Evolutionary conservation across 1,284 basidiomycete genomes (phyloP).

Genomic region (Naganishia sp.): DNA sequence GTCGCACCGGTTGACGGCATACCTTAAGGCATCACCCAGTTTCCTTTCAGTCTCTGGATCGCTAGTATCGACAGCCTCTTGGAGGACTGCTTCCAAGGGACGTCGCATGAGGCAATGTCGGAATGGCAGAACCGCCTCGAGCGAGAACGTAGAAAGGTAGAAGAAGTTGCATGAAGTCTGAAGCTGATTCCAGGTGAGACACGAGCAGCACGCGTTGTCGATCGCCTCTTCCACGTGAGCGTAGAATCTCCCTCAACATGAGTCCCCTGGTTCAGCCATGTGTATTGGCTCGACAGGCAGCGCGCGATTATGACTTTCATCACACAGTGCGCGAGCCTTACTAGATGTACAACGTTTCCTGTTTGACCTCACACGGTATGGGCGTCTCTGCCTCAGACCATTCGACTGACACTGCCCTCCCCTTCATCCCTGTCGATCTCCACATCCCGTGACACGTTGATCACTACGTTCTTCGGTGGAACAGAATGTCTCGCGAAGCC

Average conservation of each 20-base stretch:
- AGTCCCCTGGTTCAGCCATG: not conserved
- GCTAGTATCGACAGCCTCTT: not conserved
- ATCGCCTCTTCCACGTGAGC: slow-evolving; percentile 3
- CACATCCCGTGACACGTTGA: slow-evolving; percentile 27
- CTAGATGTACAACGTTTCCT: not conserved
- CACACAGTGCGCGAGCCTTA: not conserved
- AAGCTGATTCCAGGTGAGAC: slow-evolving; percentile 3
- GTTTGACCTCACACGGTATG: not conserved
- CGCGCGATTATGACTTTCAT: not conserved
- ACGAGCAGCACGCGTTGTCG: not conserved
- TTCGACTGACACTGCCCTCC: not conserved
- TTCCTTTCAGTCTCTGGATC: slow-evolving; percentile 3
- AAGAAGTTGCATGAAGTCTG: too few relatives aligned
- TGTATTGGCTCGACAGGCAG: not conserved
- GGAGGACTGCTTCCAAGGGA: slow-evolving; percentile 12
- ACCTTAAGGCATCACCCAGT: slow-evolving; percentile 40
- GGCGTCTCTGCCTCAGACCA: not conserved
- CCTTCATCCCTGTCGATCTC: slow-evolving; percentile 26
- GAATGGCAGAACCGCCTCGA: too few relatives aligned
- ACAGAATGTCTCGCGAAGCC: slow-evolving; percentile 19
- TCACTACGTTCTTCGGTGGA: slow-evolving; percentile 25
- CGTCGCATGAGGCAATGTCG: slow-evolving; percentile 10
- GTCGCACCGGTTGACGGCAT: slow-evolving; percentile 45
- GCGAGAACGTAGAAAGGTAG: too few relatives aligned
- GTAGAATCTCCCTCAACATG: slow-evolving; percentile 4